Base-by-base conservation (phyloP, 192 early-diverging fungal species). In the Entomortierella parvispora region DNA sequence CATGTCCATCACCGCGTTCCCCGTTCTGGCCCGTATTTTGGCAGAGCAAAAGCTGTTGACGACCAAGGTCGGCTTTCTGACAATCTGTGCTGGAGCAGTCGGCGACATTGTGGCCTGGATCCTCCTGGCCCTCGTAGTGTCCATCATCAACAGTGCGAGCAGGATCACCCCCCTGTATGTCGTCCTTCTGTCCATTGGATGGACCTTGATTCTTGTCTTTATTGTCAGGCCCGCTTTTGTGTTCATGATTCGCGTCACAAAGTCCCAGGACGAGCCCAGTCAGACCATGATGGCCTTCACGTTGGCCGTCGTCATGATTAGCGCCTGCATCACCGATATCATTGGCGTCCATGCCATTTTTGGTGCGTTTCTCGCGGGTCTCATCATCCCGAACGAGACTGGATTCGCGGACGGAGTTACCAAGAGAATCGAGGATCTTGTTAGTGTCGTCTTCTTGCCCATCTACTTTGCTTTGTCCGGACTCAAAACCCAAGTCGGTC, bases 341-440 rank as follows among this genome's bases (percentile, higher is more conserved):
- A 93, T 93, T 66, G 97, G 97, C 33, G 88, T 99, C 40, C 94
- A 99, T 80, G 82, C 91, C 25, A 96, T 99, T 69, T 99, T 99
- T 89, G 97, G 97, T 37, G 93, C 88, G 3, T 97, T 97, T 66
- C 48, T 99, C 10, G 85, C 89, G 8, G 96, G 97, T 17, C 84
- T 96, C 29, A 92, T 96, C 40, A 84, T 92, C 22, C 97, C 97
- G 7, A 94, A 96, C 76, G 92, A 95, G 44, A 85, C 88, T 61
- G 93, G 94, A 15, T 93, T 99, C 66, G 90, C 96, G 3, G 84
- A 95, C 56, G 88, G 88, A 32, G 86, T 99, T 12, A 94, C 93
- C 8, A 94, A 97, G 67, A 95, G 95, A 81, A 92, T 97, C 50
- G 96, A 99, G 67, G 97, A 99, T 75, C 67, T 97, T 2, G 84